Evolutionary conservation across 495 filamentous ascomycete species (phyloP).

Genomic region (Podospora sp.): DNA sequence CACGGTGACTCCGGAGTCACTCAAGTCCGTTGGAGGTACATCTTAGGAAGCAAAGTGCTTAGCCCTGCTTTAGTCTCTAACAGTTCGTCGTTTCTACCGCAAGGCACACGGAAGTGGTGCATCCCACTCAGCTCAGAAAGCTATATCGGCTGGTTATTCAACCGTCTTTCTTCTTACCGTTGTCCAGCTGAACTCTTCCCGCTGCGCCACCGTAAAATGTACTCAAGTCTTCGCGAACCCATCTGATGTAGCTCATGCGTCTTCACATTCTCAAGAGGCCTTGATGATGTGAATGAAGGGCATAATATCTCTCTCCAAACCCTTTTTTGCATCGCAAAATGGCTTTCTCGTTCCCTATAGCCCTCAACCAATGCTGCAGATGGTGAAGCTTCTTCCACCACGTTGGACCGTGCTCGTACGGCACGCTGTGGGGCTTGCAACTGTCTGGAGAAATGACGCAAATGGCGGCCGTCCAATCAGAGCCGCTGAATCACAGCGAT

Average conservation of each 20-base stretch:
- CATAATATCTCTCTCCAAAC: too few relatives aligned
- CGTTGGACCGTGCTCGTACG: too few relatives aligned
- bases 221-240: too few relatives aligned
- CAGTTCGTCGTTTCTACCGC: background rate
- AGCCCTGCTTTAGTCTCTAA: background rate
- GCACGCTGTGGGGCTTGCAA: background rate
- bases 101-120: background rate
- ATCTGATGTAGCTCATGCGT: too few relatives aligned
- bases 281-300: too few relatives aligned
- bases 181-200: background rate
- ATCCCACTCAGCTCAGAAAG: background rate
- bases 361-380: too few relatives aligned
- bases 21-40: background rate
- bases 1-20: background rate
- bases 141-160: background rate
- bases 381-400: too few relatives aligned
- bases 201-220: background rate
- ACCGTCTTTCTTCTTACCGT: background rate
- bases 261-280: too few relatives aligned
- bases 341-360: too few relatives aligned
- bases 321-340: too few relatives aligned
- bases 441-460: slow-evolving; percentile 10
- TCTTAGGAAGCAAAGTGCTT: background rate
- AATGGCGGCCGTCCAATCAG: background rate
- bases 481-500: background rate